Conservation (phyloP, 2,329 filamentous ascomycete species). For the Dactylonectria estremocensis region DNA sequence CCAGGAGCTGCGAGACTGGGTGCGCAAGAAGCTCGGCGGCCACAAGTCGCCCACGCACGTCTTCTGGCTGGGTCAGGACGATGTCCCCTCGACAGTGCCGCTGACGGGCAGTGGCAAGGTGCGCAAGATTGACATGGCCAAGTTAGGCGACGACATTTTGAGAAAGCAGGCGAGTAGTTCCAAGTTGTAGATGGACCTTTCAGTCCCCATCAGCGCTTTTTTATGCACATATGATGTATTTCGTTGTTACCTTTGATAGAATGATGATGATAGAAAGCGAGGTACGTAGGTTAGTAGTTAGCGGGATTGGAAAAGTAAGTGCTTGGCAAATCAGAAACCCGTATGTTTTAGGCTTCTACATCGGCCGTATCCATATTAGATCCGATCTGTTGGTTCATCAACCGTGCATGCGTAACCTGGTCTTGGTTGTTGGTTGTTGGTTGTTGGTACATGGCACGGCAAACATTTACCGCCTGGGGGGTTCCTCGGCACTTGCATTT, state of each 20-base stretch:
- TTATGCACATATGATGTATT: not conserved
- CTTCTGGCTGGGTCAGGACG: constrained; percentile 81
- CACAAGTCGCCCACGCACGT: constrained; percentile 81
- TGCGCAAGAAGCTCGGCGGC: constrained; percentile 71
- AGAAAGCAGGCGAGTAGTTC: constrained; percentile 62
- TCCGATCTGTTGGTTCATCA: not conserved
- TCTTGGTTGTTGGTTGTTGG: not conserved
- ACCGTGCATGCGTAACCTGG: not conserved
- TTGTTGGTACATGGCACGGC: not conserved
- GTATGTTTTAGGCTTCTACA: constrained; percentile 1
- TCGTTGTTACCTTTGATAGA: not conserved
- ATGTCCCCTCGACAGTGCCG: constrained; percentile 69
- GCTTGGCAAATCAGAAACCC: not conserved
- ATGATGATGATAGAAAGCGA: constrained; percentile 7
- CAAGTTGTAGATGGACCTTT: constrained; percentile 57
- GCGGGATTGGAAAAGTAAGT: constrained; percentile 3
- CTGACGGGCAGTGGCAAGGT: constrained; percentile 82
- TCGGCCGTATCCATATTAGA: not conserved
- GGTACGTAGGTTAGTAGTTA: not conserved
- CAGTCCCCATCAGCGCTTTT: constrained; percentile 1
- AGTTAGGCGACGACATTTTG: constrained; percentile 69
- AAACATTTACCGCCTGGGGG: constrained; percentile 5
- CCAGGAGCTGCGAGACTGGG: constrained; percentile 74
- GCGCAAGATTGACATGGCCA: constrained; percentile 76
- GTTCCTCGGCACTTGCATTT: constrained; percentile 5